Percentiles rank a stretch among this genome's conserved stretches.
Conservation (phyloP, 441 rosid species). For the Aquilaria agallochum region DNA sequence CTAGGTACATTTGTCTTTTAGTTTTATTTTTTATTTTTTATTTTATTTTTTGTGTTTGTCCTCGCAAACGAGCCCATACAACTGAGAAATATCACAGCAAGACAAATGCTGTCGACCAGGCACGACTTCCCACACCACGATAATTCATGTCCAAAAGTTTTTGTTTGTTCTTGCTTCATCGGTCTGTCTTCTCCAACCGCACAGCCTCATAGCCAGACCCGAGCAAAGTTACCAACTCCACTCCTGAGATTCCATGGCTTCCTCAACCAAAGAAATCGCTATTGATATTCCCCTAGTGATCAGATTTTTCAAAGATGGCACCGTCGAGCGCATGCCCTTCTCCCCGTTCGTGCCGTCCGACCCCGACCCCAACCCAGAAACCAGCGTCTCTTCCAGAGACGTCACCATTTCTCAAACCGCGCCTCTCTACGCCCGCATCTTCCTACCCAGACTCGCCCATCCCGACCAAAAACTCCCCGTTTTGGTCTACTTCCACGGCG, state of each 20-base stretch:
- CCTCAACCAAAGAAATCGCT: slow-evolving; percentile 16
- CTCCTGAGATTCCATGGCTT: slow-evolving; percentile 9
- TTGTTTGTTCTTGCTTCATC: too few relatives aligned
- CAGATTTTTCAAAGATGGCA: slow-evolving; percentile 31
- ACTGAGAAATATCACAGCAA: too few relatives aligned
- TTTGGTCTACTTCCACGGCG: slow-evolving; percentile 42
- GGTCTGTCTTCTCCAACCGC: too few relatives aligned
- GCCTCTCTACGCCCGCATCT: slow-evolving; percentile 27
- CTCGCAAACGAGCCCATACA: too few relatives aligned
- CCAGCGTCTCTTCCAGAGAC: slow-evolving; percentile 37
- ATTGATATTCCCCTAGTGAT: slow-evolving; percentile 20
- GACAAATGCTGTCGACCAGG: too few relatives aligned
- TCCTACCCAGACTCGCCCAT: slow-evolving; percentile 29
- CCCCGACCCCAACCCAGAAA: slow-evolving; percentile 21
- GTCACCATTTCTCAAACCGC: slow-evolving; percentile 26
- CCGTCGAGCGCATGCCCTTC: slow-evolving; percentile 21
- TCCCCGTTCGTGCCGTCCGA: slow-evolving; percentile 33
- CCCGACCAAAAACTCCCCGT: slow-evolving; percentile 20
- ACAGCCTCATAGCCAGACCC: too few relatives aligned
- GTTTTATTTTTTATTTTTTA: too few relatives aligned
- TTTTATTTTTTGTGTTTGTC: too few relatives aligned
- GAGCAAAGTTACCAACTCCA: too few relatives aligned
- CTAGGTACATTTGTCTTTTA: too few relatives aligned
- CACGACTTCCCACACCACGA: too few relatives aligned
- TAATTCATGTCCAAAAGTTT: too few relatives aligned